Evolutionary conservation across 192 early-diverging fungal genomes (phyloP).

Genomic region (Podila clonocystis): DNA sequence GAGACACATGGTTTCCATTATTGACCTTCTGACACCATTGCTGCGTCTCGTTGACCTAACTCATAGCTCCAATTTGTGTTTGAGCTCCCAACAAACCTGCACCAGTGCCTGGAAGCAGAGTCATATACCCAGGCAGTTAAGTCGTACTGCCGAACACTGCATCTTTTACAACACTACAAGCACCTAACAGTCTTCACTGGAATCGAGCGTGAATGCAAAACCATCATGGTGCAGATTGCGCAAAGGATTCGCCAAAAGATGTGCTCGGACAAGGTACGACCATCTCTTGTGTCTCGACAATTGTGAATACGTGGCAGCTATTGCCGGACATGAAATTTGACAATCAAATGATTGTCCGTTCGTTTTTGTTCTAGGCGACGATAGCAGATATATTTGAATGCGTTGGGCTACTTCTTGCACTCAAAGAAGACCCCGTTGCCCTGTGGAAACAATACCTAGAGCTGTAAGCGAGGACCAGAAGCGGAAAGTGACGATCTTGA

Average conservation of each 20-base stretch:
- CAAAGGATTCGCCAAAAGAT: slow-evolving; percentile 66
- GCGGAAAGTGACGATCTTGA: too few relatives aligned
- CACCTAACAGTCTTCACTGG: slow-evolving; percentile 79
- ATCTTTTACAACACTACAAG: slow-evolving; percentile 81
- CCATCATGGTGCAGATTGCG: slow-evolving; percentile 80
- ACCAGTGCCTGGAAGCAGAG: slow-evolving; percentile 62
- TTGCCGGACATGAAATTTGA: neutral
- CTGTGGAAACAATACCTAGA: slow-evolving; percentile 57
- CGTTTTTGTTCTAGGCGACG: slow-evolving; percentile 39
- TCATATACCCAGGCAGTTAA: slow-evolving; percentile 80
- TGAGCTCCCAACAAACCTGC: slow-evolving; percentile 83
- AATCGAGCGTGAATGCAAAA: slow-evolving; percentile 83
- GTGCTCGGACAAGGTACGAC: slow-evolving; percentile 34
- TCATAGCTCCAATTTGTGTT: slow-evolving; percentile 85
- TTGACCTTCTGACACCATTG: neutral
- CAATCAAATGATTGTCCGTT: neutral
- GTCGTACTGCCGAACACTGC: slow-evolving; percentile 75
- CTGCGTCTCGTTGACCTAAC: neutral
- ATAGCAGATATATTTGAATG: slow-evolving; percentile 60
- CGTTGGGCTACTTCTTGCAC: slow-evolving; percentile 54
- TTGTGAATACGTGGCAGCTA: neutral
- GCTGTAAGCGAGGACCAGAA: slow-evolving; percentile 45
- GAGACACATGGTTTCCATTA: neutral
- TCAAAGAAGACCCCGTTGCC: slow-evolving; percentile 53
- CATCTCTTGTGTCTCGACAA: neutral